A percentile compares a stretch with the other conserved stretches of the same genome.
Conservation (phyloP, 2,329 filamentous ascomycete genomes). For the Colletotrichum sp. region DNA sequence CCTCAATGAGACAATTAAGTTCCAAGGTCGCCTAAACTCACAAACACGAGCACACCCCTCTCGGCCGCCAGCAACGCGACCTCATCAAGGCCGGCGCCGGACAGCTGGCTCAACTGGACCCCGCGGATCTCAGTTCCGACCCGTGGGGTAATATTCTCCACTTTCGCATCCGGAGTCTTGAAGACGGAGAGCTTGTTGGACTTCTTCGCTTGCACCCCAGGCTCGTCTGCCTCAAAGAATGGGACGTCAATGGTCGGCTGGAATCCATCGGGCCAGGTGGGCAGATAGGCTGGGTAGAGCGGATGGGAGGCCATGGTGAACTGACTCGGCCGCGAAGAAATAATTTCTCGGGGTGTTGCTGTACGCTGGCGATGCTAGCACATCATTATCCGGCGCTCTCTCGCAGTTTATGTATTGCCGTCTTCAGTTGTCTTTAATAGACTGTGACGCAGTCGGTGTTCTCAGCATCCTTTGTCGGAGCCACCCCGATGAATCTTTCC, state of each 20-base stretch:
- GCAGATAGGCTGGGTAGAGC: slow-evolving; percentile 35
- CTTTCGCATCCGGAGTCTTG: slow-evolving; percentile 1
- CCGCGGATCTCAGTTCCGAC: slow-evolving; percentile 32
- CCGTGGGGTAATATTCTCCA: slow-evolving; percentile 30
- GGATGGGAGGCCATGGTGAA: slow-evolving; percentile 28
- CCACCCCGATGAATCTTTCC: background rate
- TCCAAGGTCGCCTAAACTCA: background rate
- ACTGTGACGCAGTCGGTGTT: background rate
- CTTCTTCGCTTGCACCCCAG: slow-evolving; percentile 32
- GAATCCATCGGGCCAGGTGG: slow-evolving; percentile 35
- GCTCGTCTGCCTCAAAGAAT: slow-evolving; percentile 32
- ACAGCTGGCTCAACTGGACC: slow-evolving; percentile 30
- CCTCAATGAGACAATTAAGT: background rate
- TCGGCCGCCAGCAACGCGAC: slow-evolving; percentile 33
- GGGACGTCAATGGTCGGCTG: slow-evolving; percentile 26
- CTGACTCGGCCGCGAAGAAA: background rate
- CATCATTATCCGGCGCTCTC: background rate
- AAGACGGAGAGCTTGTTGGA: slow-evolving; percentile 24
- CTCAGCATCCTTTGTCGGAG: background rate
- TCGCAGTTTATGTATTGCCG: background rate
- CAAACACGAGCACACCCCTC: slow-evolving; percentile 35
- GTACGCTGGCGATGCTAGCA: background rate
- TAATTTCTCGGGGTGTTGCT: background rate
- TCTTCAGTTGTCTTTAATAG: background rate
- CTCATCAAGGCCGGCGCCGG: slow-evolving; percentile 29